These are phyloP conservation scores for Trichoderma koningiopsis DNA, from an alignment of 2,329 filamentous ascomycete genomes.

Conservation along the genomic window DNA sequence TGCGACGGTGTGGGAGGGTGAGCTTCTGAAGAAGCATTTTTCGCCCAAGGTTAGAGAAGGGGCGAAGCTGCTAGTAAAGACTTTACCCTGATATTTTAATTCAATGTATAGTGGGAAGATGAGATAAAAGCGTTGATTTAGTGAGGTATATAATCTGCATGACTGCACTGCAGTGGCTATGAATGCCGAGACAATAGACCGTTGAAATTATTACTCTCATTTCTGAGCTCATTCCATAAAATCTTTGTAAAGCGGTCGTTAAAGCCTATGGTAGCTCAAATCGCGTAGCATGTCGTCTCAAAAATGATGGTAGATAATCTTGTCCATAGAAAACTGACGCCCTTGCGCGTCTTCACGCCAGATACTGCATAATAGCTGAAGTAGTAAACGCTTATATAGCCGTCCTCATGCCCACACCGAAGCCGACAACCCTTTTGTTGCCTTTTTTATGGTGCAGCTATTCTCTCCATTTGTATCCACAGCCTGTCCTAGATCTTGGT, in stretches of 20 bases:
- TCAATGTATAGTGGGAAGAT: background rate
- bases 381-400: background rate
- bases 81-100: constrained; percentile 45
- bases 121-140: constrained; percentile 8
- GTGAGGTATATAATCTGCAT: background rate
- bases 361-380: background rate
- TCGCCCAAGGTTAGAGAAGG: constrained; percentile 83
- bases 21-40: constrained; percentile 82
- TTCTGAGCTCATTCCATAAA: background rate
- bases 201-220: background rate
- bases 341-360: background rate
- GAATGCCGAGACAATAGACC: background rate
- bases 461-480: background rate
- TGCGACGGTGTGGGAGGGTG: constrained; percentile 89
- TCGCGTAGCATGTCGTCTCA: background rate
- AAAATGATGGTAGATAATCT: background rate
- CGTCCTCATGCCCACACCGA: constrained; percentile 18
- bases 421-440: background rate
- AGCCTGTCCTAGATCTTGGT: background rate
- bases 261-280: background rate
- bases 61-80: constrained; percentile 69
- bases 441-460: background rate
- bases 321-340: background rate
- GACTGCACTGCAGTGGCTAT: background rate
- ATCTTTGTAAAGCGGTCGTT: background rate